Percentiles rank a stretch among this genome's conserved stretches.
Conservation (phyloP, 805 yeast genomes). For the Wickerhamiella parazyma region DNA sequence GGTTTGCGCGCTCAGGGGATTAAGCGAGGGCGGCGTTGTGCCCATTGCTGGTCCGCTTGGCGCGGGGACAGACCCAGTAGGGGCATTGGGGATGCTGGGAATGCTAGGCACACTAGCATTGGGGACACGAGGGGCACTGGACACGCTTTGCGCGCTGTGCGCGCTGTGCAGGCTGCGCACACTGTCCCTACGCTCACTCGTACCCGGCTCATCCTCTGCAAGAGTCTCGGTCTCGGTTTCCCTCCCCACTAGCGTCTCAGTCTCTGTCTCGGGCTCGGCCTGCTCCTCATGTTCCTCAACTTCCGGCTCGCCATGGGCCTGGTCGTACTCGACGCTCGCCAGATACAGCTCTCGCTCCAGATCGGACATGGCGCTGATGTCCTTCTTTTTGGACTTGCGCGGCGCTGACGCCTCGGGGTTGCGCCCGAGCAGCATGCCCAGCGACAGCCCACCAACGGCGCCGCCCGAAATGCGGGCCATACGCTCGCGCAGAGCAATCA, state of each 20-base stretch:
- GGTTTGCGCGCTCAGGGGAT: neutral
- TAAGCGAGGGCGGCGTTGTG: neutral
- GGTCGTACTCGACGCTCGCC: slow-evolving; percentile 10
- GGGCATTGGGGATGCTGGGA: neutral
- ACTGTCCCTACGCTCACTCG: too few species aligned
- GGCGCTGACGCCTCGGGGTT: neutral
- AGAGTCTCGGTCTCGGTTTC: slow-evolving; percentile 5
- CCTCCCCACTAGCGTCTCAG: slow-evolving; percentile 1
- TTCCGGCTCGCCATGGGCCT: slow-evolving; percentile 5
- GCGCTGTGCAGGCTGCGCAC: too few species aligned
- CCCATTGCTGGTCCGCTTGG: neutral
- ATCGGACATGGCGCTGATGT: slow-evolving; percentile 13
- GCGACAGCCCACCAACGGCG: slow-evolving; percentile 58
- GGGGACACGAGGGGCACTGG: too few species aligned
- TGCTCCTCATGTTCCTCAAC: neutral
- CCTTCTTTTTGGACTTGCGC: slow-evolving; percentile 11
- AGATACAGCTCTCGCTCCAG: slow-evolving; percentile 14
- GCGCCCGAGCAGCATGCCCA: slow-evolving; percentile 19
- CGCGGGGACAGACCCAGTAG: neutral
- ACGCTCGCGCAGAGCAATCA: slow-evolving; percentile 69
- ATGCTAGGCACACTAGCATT: neutral
- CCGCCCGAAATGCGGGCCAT: slow-evolving; percentile 96
- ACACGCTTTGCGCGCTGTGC: too few species aligned
- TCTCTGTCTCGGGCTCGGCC: neutral
- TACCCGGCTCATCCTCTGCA: slow-evolving; percentile 4